Conservation (phyloP, 202 grass and related monocot species). For the Panicum virgatum region DNA sequence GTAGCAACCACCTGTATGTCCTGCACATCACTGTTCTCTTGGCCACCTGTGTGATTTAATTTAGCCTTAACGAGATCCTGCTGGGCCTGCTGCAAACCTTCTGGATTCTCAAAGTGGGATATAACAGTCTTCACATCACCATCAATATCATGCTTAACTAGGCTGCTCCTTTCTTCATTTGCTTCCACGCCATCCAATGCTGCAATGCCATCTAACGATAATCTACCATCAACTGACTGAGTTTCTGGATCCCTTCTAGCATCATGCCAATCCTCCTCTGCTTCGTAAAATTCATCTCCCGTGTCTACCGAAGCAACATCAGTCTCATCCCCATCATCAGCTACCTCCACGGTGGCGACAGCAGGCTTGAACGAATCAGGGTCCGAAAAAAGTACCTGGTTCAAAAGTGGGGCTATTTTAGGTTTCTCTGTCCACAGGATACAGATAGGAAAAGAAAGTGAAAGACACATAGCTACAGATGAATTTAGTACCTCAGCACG, state of each 20-base stretch:
- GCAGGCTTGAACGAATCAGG: conserved; percentile 66
- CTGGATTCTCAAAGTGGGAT: conserved; percentile 52
- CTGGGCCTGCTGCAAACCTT: conserved; percentile 51
- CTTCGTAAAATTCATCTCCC: conserved; percentile 93
- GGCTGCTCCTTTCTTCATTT: conserved; percentile 36
- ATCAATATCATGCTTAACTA: conserved; percentile 25
- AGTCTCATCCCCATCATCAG: conserved; percentile 79
- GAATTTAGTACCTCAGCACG: conserved; percentile 68
- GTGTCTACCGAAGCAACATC: conserved; percentile 80
- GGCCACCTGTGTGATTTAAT: conserved; percentile 40
- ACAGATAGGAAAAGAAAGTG: conserved; percentile 1
- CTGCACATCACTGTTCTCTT: conserved; percentile 55
- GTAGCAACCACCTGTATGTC: conserved; percentile 71
- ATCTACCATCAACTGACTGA: conserved; percentile 45
- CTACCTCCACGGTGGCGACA: conserved; percentile 50
- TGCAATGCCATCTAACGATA: conserved; percentile 36
- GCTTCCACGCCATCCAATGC: conserved; percentile 38
- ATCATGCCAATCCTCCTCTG: conserved; percentile 95
- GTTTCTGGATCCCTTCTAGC: conserved; percentile 72
- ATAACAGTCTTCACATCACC: conserved; percentile 57
- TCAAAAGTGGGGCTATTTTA: conserved; percentile 38
- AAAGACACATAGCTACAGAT: neutral
- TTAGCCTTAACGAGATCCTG: conserved; percentile 44
- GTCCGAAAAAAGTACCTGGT: conserved; percentile 84
- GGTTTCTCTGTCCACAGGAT: conserved; percentile 22